Base-by-base conservation (phyloP, 1,139 yeast genomes). In the Yamadazyma siamensis region DNA sequence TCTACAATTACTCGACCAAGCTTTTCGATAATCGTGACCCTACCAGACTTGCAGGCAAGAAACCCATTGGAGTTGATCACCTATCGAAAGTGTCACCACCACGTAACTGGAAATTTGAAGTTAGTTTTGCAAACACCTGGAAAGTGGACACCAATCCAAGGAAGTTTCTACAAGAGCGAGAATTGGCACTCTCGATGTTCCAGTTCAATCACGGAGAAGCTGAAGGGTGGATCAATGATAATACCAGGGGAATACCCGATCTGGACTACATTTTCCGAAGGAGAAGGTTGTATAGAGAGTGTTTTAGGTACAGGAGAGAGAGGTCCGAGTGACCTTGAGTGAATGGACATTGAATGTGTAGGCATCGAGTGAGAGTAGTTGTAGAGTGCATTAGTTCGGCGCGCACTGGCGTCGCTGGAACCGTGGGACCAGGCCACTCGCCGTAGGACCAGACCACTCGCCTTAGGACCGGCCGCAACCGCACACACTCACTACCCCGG, bases 101-200 rank as follows among this genome's bases (percentile, higher is more conserved):
- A 0, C 56, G 58, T 10, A 81, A 77, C 10, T 88, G 96, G 96
- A 66, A 67, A 38, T 88, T 80, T 54, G 81, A 75, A 35, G 47
- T 60, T 44, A 68, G 65, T 4, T 61, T 58, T 16, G 76, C 75
- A 22, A 65, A 70, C 26, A 65, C 65, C n/a, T 88, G 96, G 96
- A 58, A 57, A 27, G 61, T 80, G 8, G 95, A 86, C 47, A 44
- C 49, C 8, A 50, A 71, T 16, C 77, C 84, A 0, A 46, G 44
- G 2, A 46, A 48, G 1, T 85, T 94, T 79, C 63, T 79, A 4
- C 39, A 47, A 1, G 73, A 68, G 21, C 61, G 83, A 28, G 68
- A 61, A 1, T 48, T 71, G 11, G 35, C 44, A 13, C 44, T 47
- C 4, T 35, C 29, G 6, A 43, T 47, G 28, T 46, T 59, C 23